Evolutionary conservation across 2,329 filamentous ascomycete species (phyloP).

Genomic region (Aspergillus luchuensis): DNA sequence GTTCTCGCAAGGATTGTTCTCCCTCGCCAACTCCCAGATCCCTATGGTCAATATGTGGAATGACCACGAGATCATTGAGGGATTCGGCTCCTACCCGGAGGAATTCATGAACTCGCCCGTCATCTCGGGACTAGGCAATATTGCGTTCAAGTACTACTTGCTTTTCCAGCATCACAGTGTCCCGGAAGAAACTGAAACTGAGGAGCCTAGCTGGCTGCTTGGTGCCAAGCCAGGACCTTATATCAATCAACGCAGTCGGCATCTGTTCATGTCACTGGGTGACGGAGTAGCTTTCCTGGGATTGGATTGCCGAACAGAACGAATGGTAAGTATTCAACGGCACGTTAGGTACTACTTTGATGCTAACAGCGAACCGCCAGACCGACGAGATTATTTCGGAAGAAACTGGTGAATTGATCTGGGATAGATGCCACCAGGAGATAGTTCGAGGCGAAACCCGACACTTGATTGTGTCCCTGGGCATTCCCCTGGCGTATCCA

Average conservation of each 20-base stretch:
- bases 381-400: conserved; percentile 77
- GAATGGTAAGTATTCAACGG: conserved; percentile 55
- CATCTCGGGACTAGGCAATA: conserved; percentile 82
- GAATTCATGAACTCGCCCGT: conserved; percentile 89
- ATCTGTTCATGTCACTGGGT: conserved; percentile 81
- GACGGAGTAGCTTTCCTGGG: conserved; percentile 78
- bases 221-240: conserved; percentile 82
- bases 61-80: conserved; percentile 89
- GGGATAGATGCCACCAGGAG: conserved; percentile 81
- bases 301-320: conserved; percentile 87
- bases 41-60: conserved; percentile 99
- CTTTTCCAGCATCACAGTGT: conserved; percentile 96
- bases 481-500: conserved; percentile 81
- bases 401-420: conserved; percentile 81
- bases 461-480: conserved; percentile 83
- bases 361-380: conserved; percentile 31
- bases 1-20: conserved; percentile 94
- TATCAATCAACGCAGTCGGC: conserved; percentile 82
- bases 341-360: neutral
- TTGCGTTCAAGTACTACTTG: conserved; percentile 99
- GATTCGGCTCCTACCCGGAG: conserved; percentile 89
- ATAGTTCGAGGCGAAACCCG: conserved; percentile 82
- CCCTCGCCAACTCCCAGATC: conserved; percentile 90
- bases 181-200: conserved; percentile 72
- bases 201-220: conserved; percentile 90